Evolutionary conservation across 2,329 filamentous ascomycete species (phyloP).

Genomic region (Thelonectria olida): DNA sequence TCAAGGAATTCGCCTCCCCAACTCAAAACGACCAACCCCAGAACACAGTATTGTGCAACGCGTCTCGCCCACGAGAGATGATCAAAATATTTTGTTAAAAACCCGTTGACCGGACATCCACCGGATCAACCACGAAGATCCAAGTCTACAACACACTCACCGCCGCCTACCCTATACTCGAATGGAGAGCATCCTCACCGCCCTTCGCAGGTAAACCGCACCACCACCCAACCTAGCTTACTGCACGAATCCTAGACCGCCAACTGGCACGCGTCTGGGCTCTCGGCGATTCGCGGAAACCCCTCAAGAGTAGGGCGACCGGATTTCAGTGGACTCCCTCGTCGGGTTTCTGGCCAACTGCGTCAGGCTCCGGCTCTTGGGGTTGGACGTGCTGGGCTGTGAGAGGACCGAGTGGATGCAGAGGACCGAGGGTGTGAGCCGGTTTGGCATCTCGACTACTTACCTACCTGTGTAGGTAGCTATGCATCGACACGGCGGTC

Average conservation of each 20-base stretch:
- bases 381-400: conserved; percentile 12
- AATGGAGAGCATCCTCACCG: conserved; percentile 34
- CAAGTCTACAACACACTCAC: conserved; percentile 30
- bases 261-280: conserved; percentile 35
- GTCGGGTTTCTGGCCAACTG: conserved; percentile 26
- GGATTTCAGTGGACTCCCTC: conserved; percentile 14
- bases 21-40: too few relatives aligned
- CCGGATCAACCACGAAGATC: conserved; percentile 17
- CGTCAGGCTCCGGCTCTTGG: conserved; percentile 17
- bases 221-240: conserved; percentile 30
- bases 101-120: conserved; percentile 26
- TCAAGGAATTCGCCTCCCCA: too few relatives aligned
- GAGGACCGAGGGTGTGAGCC: conserved; percentile 9
- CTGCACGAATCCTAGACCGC: conserved; percentile 35
- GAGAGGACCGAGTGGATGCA: conserved; percentile 13
- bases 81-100: conserved; percentile 17
- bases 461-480: too few relatives aligned
- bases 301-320: conserved; percentile 22
- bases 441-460: conserved; percentile 17
- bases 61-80: not conserved
- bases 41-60: not conserved
- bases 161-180: conserved; percentile 39
- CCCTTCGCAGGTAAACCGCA: conserved; percentile 21
- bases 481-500: conserved; percentile 28
- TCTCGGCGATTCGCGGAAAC: conserved; percentile 26